Base-by-base conservation (phyloP, 345 rosid species). In the Aquilaria malaccensis region DNA sequence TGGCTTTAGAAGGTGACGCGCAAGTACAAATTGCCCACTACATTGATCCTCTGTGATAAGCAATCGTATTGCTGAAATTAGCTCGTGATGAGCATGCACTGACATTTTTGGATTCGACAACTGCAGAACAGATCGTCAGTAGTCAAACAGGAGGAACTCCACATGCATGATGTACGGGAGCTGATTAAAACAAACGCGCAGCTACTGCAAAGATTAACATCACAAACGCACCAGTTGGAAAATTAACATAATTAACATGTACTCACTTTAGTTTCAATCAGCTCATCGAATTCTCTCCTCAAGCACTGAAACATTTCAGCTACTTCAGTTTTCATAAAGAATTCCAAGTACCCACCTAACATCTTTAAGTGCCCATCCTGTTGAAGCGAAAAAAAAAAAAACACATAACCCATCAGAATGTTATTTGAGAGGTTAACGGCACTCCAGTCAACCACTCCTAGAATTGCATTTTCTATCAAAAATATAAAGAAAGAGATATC, bases 361-460 rank as follows among this genome's bases (percentile, higher is more conserved):
- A 93, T 87, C 79, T 87, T 89, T 83, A 93, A 58, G 76, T 85
- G 94, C 55, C 98, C 98, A 68, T 80, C 89, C 98, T 89, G 77
- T 48, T 48, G 63, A 7, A 69, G 46, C 29, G 48, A 47, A 46
- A 52, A 41, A 22, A 66, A 13, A 45, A 31, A 13, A 15, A 41
- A 33, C 58, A 67, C 2, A 43, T n/a, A 52, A 30, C 50, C 62
- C 50, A 31, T 37, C 7, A 37, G 43, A 37, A 37, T 37, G 43
- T 37, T 55, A 62, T 45, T 30, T 52, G 22, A 67, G 43, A 15
- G 43, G 43, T 37, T 37, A 37, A 22, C 7, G 43, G 43, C 7
- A 37, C 43, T 37, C 2, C 7, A 37, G 50, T 13, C 43, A 51
- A 33, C 5, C 13, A 50, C 29, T 48, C 31, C 33, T 33, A 10